phyloP scores from a whole-genome alignment of 805 yeast species.

The Wickerhamiella spandovensis region DNA sequence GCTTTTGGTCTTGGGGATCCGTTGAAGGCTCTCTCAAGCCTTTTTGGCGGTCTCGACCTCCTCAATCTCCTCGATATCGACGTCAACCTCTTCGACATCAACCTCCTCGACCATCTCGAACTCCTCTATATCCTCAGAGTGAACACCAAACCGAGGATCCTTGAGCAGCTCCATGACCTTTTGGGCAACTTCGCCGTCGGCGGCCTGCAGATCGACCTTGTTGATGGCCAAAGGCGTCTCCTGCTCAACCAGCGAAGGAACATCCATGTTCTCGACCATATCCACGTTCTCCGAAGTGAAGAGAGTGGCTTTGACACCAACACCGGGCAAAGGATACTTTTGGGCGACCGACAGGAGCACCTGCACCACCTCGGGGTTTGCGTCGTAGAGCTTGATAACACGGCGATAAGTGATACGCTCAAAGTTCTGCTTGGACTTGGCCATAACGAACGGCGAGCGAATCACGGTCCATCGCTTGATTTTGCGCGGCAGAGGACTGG shows the following conservation, averaged over 20 bases:
- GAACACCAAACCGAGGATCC: constrained; percentile 32
- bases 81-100: not conserved
- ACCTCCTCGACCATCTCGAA: not conserved
- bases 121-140: not conserved
- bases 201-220: constrained; percentile 19
- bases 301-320: constrained; percentile 66
- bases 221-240: constrained; percentile 18
- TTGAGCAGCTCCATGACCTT: constrained; percentile 60
- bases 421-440: constrained; percentile 88
- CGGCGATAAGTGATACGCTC: constrained; percentile 76
- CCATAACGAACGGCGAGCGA: constrained; percentile 85
- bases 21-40: too few species aligned
- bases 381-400: constrained; percentile 62
- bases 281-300: constrained; percentile 40
- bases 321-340: constrained; percentile 67
- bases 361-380: constrained; percentile 74
- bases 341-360: constrained; percentile 64
- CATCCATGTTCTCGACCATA: constrained; percentile 21
- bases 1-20: too few species aligned
- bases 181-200: constrained; percentile 39
- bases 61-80: too few species aligned
- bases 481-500: constrained; percentile 52
- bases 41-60: too few species aligned
- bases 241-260: constrained; percentile 11
- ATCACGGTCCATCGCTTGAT: constrained; percentile 88